Conservation (phyloP, 352 stramenopile species). For the Globisporangium mamillatum region DNA sequence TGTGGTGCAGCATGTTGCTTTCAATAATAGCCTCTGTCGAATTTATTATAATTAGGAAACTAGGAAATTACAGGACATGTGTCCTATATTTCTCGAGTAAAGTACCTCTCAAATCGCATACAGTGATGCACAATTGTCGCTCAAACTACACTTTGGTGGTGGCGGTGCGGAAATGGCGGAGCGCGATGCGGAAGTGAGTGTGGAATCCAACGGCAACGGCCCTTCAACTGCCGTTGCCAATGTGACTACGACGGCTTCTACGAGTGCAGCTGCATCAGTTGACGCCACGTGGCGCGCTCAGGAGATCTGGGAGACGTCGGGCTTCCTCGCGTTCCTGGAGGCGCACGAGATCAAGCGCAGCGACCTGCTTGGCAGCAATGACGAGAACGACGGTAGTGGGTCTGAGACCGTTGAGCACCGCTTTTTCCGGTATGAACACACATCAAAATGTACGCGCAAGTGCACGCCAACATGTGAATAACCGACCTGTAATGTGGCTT, state of each 20-base stretch:
- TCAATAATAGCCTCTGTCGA: neutral
- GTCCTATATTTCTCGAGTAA: neutral
- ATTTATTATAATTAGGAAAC: neutral
- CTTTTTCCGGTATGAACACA: constrained; percentile 52
- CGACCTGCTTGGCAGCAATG: constrained; percentile 33
- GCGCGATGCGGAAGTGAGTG: neutral
- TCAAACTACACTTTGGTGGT: neutral
- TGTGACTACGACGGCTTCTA: neutral
- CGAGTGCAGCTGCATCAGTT: neutral
- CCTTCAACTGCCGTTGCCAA: neutral
- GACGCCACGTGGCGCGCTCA: constrained; percentile 31
- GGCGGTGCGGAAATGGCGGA: neutral
- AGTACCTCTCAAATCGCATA: neutral
- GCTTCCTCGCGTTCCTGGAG: constrained; percentile 58
- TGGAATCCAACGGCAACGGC: neutral
- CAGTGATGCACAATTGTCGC: neutral
- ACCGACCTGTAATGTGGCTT: neutral
- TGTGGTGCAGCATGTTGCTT: neutral
- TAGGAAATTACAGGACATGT: neutral
- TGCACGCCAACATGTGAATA: neutral
- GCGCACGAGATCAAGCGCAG: constrained; percentile 43
- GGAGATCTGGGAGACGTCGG: constrained; percentile 36
- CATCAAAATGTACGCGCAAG: neutral
- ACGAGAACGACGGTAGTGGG: neutral
- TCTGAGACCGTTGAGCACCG: constrained; percentile 29